Base-by-base conservation (phyloP, 2,329 filamentous ascomycete genomes). In the Verticillium albo-atrum region DNA sequence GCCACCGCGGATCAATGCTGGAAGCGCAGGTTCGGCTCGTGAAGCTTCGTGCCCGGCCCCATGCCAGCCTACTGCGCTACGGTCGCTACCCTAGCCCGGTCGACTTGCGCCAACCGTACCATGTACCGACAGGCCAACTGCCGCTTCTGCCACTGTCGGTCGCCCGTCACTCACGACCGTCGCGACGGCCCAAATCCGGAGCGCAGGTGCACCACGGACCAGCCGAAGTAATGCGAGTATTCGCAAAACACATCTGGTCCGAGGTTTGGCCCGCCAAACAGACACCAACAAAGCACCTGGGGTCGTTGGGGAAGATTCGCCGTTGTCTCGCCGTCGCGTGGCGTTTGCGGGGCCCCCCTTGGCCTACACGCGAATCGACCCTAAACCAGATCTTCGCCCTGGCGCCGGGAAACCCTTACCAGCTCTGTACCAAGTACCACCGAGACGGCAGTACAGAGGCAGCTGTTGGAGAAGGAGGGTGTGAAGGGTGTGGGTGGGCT, bases 251-350 rank as follows among this genome's bases (percentile, higher is more conserved):
- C 37, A 23, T 9, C 17, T 4, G 23, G 37, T 47, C 20, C 37
- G 37, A 47, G 37, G 12, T 12, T 47, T 47, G n/a, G 37, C n/a
- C 37, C 37, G 37, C 37, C n/a, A 12, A 47, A 37, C 23, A 30
- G 34, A 27, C 34, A 30, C 27, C 53, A 42, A 52, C 53, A 58
- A 61, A 58, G 55, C 58, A 54, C 56, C 57, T 58, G 59, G 54
- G 54, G 25, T 37, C 35, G 54, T 42, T 42, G 20, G 60, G 37
- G 37, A 47, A 61, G 58, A 61, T 62, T 59, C 37, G 57, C 62
- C 62, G 62, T 62, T 64, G 62, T 64, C 61, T 62, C 62, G 62
- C 62, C 62, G 62, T 64, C 61, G 62, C 62, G 61, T 64, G 62
- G 62, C 59, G 62, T 63, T 59, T 61, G 62, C 61, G 61, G 62